These are phyloP conservation scores for Ustilago xerochloae DNA, from an alignment of 1,284 basidiomycete genomes.

Conservation along the genomic window DNA sequence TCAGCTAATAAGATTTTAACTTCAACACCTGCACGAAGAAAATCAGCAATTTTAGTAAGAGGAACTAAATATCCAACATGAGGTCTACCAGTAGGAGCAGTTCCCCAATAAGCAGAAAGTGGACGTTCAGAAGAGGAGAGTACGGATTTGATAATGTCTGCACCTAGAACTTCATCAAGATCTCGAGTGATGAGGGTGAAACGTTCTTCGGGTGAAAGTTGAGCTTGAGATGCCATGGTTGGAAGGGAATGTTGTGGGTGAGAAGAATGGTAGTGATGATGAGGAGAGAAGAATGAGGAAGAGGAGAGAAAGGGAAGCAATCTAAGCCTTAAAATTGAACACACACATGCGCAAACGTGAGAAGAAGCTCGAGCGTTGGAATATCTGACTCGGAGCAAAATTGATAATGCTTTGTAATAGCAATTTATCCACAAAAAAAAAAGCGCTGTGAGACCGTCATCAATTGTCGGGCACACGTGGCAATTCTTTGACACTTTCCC, in stretches of 20 bases:
- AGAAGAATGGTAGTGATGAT: not conserved
- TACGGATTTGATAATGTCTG: constrained; percentile 83
- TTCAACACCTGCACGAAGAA: constrained; percentile 89
- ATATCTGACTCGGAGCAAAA: constrained; percentile 14
- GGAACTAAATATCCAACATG: constrained; percentile 98
- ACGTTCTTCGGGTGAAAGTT: constrained; percentile 73
- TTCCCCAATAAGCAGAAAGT: constrained; percentile 73
- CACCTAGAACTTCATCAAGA: constrained; percentile 88
- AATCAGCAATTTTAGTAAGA: constrained; percentile 95
- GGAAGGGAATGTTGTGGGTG: not conserved
- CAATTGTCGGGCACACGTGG: too few species aligned
- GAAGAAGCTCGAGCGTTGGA: constrained; percentile 13
- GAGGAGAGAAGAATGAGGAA: not conserved
- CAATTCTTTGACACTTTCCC: too few species aligned
- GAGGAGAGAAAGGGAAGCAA: not conserved
- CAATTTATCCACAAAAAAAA: too few species aligned
- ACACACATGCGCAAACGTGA: too few species aligned
- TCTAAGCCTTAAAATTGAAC: not conserved
- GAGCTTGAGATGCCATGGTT: constrained; percentile 37
- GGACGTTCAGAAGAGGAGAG: constrained; percentile 74
- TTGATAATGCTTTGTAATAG: constrained; percentile 4
- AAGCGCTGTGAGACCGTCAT: too few species aligned
- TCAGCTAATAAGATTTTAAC: constrained; percentile 92
- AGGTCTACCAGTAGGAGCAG: constrained; percentile 89
- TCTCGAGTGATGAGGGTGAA: constrained; percentile 87